A percentile compares a stretch with the other conserved stretches of the same genome.
These are phyloP conservation scores for Earliella scabrosa DNA, from an alignment of 1,284 basidiomycete species.

Conservation along the genomic window DNA sequence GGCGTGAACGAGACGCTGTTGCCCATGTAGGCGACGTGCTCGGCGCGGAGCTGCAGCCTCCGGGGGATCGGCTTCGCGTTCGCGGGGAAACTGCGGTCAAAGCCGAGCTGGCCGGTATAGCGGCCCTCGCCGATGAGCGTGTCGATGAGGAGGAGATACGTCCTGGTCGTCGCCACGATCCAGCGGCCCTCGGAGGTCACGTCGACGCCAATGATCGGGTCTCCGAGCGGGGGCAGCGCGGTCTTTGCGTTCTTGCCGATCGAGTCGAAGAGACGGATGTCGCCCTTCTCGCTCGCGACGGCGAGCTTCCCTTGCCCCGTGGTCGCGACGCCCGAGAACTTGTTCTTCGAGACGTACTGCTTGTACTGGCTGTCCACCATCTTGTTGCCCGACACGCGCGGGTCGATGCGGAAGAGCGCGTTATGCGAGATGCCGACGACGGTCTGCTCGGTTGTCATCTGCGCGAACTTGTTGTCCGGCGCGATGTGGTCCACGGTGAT, in stretches of 20 bases:
- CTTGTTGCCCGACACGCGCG: conserved; percentile 89
- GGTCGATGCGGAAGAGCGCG: conserved; percentile 96
- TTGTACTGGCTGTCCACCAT: conserved; percentile 96
- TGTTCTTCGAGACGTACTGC: conserved; percentile 95
- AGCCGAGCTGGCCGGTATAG: conserved; percentile 87
- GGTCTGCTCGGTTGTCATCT: conserved; percentile 92
- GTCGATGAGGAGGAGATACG: conserved; percentile 94
- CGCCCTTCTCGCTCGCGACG: conserved; percentile 95
- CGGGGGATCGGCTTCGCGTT: conserved; percentile 91
- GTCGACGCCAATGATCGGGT: conserved; percentile 95
- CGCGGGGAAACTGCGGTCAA: conserved; percentile 96
- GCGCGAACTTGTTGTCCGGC: conserved; percentile 94
- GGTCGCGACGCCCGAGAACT: conserved; percentile 93
- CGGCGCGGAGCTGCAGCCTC: conserved; percentile 86
- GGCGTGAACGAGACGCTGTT: conserved; percentile 89
- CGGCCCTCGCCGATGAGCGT: conserved; percentile 93
- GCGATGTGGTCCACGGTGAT: conserved; percentile 89
- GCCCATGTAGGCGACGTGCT: conserved; percentile 97
- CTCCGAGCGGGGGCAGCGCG: conserved; percentile 93
- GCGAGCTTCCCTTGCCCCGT: conserved; percentile 89
- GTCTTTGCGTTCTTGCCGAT: conserved; percentile 99
- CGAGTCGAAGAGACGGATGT: conserved; percentile 93
- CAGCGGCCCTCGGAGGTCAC: conserved; percentile 94
- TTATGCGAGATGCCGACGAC: conserved; percentile 94
- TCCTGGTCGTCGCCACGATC: conserved; percentile 96